These are phyloP conservation scores for Magnusiomyces sp. DNA, from an alignment of 1,139 yeast genomes.

Conservation along the genomic window DNA sequence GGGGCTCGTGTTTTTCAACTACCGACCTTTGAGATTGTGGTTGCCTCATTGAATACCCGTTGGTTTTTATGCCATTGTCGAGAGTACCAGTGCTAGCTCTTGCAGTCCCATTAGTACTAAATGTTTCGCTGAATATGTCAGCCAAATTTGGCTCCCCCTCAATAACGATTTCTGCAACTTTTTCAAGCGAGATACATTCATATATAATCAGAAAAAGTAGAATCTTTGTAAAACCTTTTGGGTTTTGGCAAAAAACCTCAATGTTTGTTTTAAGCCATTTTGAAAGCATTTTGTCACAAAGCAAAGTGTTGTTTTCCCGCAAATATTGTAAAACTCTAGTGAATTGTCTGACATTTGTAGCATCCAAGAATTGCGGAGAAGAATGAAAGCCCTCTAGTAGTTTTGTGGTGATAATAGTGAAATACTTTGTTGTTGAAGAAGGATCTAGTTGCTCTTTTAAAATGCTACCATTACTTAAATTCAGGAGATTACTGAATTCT, in stretches of 20 bases:
- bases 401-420: constrained; percentile 15
- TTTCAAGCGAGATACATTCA: constrained; percentile 31
- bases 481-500: constrained; percentile 7
- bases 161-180: constrained; percentile 29
- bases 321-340: constrained; percentile 20
- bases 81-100: not conserved
- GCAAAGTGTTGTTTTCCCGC: constrained; percentile 19
- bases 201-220: constrained; percentile 31
- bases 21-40: no score
- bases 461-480: constrained; percentile 14
- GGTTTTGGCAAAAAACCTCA: constrained; percentile 19
- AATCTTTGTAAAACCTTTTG: constrained; percentile 23
- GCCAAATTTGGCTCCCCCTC: no score
- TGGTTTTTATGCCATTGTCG: not conserved
- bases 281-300: constrained; percentile 20
- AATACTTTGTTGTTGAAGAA: constrained; percentile 15
- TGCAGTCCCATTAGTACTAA: constrained; percentile 14
- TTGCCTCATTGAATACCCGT: no score
- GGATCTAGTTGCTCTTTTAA: constrained; percentile 16
- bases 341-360: constrained; percentile 14
- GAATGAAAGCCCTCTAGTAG: constrained; percentile 18
- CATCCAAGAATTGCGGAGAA: not conserved
- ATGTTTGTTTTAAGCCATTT: constrained; percentile 24
- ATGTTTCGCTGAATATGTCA: no score
- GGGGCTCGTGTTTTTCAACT: no score